Evolutionary conservation across 345 rosid genomes (phyloP).

Genomic region (Acer yangbiense): DNA sequence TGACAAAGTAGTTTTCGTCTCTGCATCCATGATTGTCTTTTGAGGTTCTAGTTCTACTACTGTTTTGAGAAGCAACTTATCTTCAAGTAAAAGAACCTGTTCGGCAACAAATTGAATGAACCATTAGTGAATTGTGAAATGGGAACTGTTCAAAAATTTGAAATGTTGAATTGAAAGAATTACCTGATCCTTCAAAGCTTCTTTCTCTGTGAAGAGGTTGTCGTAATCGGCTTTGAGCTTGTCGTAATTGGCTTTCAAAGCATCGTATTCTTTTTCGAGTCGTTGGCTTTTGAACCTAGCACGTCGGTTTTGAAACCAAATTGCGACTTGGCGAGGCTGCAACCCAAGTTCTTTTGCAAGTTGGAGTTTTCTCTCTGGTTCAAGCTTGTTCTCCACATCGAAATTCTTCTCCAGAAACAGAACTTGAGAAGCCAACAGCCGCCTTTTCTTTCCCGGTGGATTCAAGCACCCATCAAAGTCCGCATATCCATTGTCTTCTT

Average conservation of each 20-base stretch:
- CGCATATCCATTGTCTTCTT: conserved; percentile 42
- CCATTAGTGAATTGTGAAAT: background rate
- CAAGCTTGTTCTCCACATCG: conserved; percentile 69
- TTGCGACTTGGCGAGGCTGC: conserved; percentile 78
- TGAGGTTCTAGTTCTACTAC: conserved; percentile 14
- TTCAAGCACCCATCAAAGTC: conserved; percentile 33
- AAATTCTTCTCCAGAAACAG: conserved; percentile 70
- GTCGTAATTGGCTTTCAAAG: conserved; percentile 50
- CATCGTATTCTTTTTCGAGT: conserved; percentile 59
- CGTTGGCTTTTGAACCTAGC: conserved; percentile 75
- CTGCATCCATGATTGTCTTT: conserved; percentile 1
- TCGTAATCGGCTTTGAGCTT: conserved; percentile 64
- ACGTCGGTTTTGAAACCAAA: conserved; percentile 85
- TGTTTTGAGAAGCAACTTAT: conserved; percentile 33
- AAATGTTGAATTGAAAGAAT: conserved; percentile 15
- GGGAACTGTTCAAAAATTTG: background rate
- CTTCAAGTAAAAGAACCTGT: conserved; percentile 57
- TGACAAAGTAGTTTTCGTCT: background rate
- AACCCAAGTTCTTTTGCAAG: conserved; percentile 72
- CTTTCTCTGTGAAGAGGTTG: conserved; percentile 46
- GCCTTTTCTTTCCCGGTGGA: conserved; percentile 57
- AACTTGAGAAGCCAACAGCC: conserved; percentile 58
- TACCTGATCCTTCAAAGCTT: conserved; percentile 55
- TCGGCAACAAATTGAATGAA: background rate
- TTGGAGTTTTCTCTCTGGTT: conserved; percentile 68